These are phyloP conservation scores for Oldenlandia corymbosa DNA, from an alignment of 257 asterid genomes.

Conservation along the genomic window DNA sequence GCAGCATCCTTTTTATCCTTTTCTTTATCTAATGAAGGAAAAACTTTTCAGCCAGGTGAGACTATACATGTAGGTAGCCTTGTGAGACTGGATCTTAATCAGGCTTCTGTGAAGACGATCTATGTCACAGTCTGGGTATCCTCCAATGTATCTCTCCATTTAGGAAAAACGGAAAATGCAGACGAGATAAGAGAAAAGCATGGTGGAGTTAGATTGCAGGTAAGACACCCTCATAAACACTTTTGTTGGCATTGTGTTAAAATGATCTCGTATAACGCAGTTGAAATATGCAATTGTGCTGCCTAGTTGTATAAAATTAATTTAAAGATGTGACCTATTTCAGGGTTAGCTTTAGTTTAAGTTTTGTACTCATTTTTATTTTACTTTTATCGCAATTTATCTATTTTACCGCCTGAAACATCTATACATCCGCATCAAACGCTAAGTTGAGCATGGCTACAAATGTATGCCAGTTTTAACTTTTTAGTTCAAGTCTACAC, in stretches of 20 bases:
- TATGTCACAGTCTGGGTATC: constrained; percentile 82
- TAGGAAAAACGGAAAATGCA: constrained; percentile 83
- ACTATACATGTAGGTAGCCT: constrained; percentile 75
- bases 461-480: background rate
- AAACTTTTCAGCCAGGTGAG: constrained; percentile 71
- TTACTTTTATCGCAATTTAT: background rate
- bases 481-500: background rate
- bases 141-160: constrained; percentile 65
- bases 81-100: constrained; percentile 67
- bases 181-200: constrained; percentile 76
- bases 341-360: background rate
- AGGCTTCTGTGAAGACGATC: constrained; percentile 75
- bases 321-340: background rate
- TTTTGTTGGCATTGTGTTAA: background rate
- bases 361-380: background rate
- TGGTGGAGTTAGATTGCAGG: constrained; percentile 86
- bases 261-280: background rate
- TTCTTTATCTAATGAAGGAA: background rate
- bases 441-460: too few relatives aligned
- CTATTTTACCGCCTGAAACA: background rate
- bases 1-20: background rate
- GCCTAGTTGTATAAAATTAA: background rate
- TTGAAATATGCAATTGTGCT: background rate
- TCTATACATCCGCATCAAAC: background rate
- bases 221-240: constrained; percentile 22